Evolutionary conservation across 2,329 filamentous ascomycete genomes (phyloP), one percentile per base, ranked within the genome.

Genomic region (Rhexocercosporidium sp.): DNA sequence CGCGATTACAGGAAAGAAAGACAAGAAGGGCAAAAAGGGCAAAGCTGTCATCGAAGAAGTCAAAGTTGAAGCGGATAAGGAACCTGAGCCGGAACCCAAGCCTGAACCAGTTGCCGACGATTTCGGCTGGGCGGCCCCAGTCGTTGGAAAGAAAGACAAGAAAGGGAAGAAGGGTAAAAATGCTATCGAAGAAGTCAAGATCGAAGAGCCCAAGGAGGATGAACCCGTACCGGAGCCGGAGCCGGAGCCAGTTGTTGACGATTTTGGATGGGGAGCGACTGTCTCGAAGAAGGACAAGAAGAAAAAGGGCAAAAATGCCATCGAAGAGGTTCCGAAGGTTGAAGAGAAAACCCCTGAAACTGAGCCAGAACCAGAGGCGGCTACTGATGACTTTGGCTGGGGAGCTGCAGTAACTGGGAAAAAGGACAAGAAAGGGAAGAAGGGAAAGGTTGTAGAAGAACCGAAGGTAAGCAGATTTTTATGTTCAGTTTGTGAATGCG

Each of bases 21-120:
- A 78, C 69, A 81, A 78, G 56, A 79, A 77, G 71, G 86, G 85
- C 78, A 84, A 86, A 77, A 56, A 46, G 7, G 72, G 78, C 41
- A 62, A 68, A 12, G 62, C 56, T 75, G 77, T 65, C 76, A 62
- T 60, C 31, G 73, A 71, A 44, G 74, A 76, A 54, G 34, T 66
- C 20, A 75, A 77, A 75, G 61, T 70, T 70, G 62, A 74, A 65
- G 70, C 72, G 25, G 73, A 75, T 4, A 77, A 60, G 47, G 79
- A 82, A 67, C 73, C 76, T 57, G 72, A 74, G 18, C 77, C 76
- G 12, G 75, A 80, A 34, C 75, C 77, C n/a, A 72, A 76, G 22
- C 74, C 80, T 9, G 72, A 67, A 70, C 69, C 77, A 18, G 68
- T 71, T 16, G 66, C 71, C 3, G 74, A 76, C 18, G 66, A 70